Base-by-base conservation (phyloP, 2,329 filamentous ascomycete genomes). In the Sporothrix mexicana region DNA sequence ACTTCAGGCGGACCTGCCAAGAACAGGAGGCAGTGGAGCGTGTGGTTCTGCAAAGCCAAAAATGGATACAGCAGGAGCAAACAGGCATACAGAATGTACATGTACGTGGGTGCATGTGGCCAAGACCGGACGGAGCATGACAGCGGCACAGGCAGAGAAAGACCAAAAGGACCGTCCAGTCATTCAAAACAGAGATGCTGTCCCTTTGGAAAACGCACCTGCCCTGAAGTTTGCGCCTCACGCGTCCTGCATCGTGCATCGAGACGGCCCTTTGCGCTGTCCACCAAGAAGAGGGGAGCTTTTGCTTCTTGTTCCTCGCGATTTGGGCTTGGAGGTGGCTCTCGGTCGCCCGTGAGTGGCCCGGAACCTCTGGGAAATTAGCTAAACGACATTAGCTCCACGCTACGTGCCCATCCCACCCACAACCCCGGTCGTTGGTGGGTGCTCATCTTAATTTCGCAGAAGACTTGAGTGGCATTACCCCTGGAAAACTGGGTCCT, bases 371-470 rank as follows among this genome's bases (percentile, higher is more conserved):
- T 73, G 77, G 78, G 78, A 80, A 80, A 81, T 81, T 77, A 79
- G 76, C 74, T 79, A 80, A 80, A 77, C 79, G 79, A 81, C 74
- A 80, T 79, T 79, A 77, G 76, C 69, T 59, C 73, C 66, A 47
- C 64, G 66, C 62, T 69, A 57, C 43, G 12, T 59, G 68, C 55
- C 69, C 55, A 62, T 62, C 23, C 30, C 25, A 51, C 41, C 71
- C 64, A 61, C 55, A 45, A 70, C 73, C 71, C 71, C 47, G 68
- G 73, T 74, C 55, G 15, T 41, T 41, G 55, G 55, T 61, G 51
- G 51, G 17, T 57, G 68, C 72, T 70, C 68, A 73, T 70, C 70
- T 71, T 72, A 74, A 74, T 76, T 75, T 75, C 55, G 57, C 61
- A 69, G 47, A 47, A 51, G 30, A 36, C 41, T 8, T 20, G 41